Evolutionary conservation across 176 grass and related monocot species (phyloP), one percentile per base, ranked within the genome.

Genomic region (Rhynchospora breviuscula): DNA sequence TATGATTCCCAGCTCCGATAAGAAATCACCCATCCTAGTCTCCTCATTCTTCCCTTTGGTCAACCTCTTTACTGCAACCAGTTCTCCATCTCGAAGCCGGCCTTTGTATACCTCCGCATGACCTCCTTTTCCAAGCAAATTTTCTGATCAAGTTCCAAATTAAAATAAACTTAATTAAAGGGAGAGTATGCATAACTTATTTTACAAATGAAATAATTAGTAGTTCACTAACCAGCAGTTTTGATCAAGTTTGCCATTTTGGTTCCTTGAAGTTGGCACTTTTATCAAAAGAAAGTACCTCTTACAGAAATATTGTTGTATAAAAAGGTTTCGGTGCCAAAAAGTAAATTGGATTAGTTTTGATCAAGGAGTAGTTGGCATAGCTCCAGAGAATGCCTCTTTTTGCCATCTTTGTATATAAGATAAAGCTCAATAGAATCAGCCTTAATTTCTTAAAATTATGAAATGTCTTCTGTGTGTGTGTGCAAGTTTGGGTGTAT

Each of bases 1-100:
- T 82, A 99, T 99, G 40, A 99, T 99, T 92, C 97, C 97, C 70
- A 99, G 91, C 85, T 99, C 97, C 9, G 97, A 93, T 51, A 99
- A 74, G 85, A 99, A 99, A 85, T 96, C 89, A 15, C 85, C 92
- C 59, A 96, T 77, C 68, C 97, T 88, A 65, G 92, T 87, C 84
- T 99, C 97, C 80, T 96, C 94, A 62, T 87, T 89, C 40, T 94
- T 84, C 13, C 88, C 88, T 85, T 99, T 99, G 46, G 90, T 99
- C 83, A 99, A 74, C 47, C 90, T 90, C 88, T 97, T 97, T 82
- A 97, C 95, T 25, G 95, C 95, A 10, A 97, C 92, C 78, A 93
- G 80, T 47, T 92, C 92, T 25, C 92, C 95, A 23, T 97, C 92
- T 62, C 78, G 80, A 80, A 97, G 89, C 53, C 63, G 81, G 12